Percentiles rank a stretch among this genome's conserved stretches.
Conservation (phyloP, 2,329 filamentous ascomycete genomes). For the Clonostachys chloroleuca region DNA sequence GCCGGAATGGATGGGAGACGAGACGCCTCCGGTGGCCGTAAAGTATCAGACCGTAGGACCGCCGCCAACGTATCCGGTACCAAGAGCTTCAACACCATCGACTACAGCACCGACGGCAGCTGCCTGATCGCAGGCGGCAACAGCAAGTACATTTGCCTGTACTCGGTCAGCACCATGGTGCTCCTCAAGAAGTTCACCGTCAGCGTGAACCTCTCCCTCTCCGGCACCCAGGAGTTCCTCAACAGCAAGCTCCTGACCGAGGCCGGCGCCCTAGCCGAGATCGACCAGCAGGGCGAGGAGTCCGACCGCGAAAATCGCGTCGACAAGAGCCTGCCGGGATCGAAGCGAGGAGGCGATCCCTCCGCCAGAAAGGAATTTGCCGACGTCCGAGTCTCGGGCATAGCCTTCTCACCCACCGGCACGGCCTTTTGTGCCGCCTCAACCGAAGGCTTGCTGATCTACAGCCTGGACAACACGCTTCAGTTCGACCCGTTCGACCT, state of each 20-base stretch:
- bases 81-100: constrained; percentile 84
- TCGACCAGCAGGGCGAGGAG: constrained; percentile 83
- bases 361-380: constrained; percentile 71
- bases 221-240: constrained; percentile 94
- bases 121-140: constrained; percentile 89
- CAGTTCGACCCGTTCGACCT: constrained; percentile 96
- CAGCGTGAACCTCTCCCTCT: constrained; percentile 89
- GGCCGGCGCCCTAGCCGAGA: constrained; percentile 76
- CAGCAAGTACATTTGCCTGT: constrained; percentile 98
- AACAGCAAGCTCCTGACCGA: constrained; percentile 92
- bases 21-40: constrained; percentile 89
- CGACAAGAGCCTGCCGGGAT: constrained; percentile 76
- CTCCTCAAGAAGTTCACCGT: constrained; percentile 94
- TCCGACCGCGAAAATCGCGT: constrained; percentile 84
- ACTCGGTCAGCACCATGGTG: constrained; percentile 89
- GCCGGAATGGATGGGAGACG: constrained; percentile 83
- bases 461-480: constrained; percentile 79
- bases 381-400: constrained; percentile 78
- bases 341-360: constrained; percentile 78
- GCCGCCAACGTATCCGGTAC: constrained; percentile 88
- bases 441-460: constrained; percentile 90
- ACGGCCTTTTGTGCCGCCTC: constrained; percentile 91
- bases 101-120: constrained; percentile 87
- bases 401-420: constrained; percentile 86
- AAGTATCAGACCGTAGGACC: constrained; percentile 80